Conservation (phyloP, 2,329 filamentous ascomycete species). For the Xylariaceae sp. region DNA sequence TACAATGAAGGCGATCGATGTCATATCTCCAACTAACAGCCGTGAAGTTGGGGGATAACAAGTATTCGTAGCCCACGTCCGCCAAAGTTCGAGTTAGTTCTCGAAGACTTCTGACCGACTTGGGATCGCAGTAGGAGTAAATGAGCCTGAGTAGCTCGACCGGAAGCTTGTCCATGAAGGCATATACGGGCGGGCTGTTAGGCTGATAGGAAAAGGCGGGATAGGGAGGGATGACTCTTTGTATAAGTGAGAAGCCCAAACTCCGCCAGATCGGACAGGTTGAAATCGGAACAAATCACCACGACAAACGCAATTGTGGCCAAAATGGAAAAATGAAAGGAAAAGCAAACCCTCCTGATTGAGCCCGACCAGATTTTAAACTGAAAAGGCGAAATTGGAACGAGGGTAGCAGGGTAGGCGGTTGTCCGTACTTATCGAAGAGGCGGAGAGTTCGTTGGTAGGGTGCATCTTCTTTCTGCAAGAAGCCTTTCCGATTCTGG, state of each 20-base stretch:
- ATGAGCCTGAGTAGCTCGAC: conserved; percentile 47
- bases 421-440: conserved; percentile 31
- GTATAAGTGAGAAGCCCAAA: conserved; percentile 9
- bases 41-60: conserved; percentile 46
- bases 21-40: conserved; percentile 50
- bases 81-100: conserved; percentile 43
- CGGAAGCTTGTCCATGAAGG: conserved; percentile 41
- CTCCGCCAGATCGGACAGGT: conserved; percentile 30
- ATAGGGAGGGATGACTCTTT: not conserved
- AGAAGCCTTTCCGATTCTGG: conserved; percentile 37
- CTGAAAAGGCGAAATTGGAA: conserved; percentile 26
- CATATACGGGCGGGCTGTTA: not conserved
- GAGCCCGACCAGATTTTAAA: conserved; percentile 20
- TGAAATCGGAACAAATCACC: conserved; percentile 22
- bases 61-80: conserved; percentile 46
- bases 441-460: conserved; percentile 32
- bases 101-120: conserved; percentile 46
- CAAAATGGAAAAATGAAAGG: conserved; percentile 23
- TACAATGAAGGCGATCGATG: conserved; percentile 46
- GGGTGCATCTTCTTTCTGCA: conserved; percentile 35
- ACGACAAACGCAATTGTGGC: conserved; percentile 17
- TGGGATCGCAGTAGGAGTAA: conserved; percentile 44
- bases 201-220: not conserved
- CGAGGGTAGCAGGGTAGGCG: conserved; percentile 24
- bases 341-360: conserved; percentile 18